Evolutionary conservation across 805 yeast genomes (phyloP), one percentile per base, ranked within the genome.

Genomic region (Spathaspora sp.): DNA sequence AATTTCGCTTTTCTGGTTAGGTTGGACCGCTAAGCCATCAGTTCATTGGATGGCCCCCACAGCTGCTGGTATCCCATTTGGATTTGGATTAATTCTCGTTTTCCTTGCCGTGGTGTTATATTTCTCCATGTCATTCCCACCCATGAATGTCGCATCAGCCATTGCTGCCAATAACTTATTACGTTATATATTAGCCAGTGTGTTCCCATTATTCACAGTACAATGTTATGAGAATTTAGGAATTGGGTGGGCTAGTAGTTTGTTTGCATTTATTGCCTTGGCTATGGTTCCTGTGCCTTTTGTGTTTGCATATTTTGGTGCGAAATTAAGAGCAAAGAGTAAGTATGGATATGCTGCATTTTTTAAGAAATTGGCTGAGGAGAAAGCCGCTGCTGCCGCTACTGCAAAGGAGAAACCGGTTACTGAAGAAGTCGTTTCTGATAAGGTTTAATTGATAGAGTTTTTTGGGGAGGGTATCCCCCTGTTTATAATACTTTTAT

Each of bases 121-220:
- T 65, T 85, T 87, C 66, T 73, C 87, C 35, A 76, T 83, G 76
- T 66, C 87, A 4, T 88, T 83, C 66, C 93, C 94, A 26, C 90
- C 93, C 46, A 67, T 83, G 32, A 78, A 79, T 32, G 86, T 89
- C 19, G 96, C 97, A 0, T 85, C 93, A n/a, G 93, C 96, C 2
- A 67, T 89, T 55, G 96, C 96, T 35, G 97, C 96, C 12, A 91
- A 90, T 69, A 89, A 88, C 65, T 73, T 91, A 61, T 67, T 85
- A 52, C 80, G 97, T 70, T 89, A 89, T 63, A 58, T 85, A 31
- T 65, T 87, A 55, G 89, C 96, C 9, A 83, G 89, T 6, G 88
- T 84, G 18, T 85, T 91, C 76, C 97, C 97, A 51, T 74, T 91
- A 53, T 90, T 91, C 70, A 87, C 91, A 1, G 80, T 83, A 18